Evolutionary conservation across 257 asterid species (phyloP), one percentile per base, ranked within the genome.

Genomic region (Solanum boliviense): DNA sequence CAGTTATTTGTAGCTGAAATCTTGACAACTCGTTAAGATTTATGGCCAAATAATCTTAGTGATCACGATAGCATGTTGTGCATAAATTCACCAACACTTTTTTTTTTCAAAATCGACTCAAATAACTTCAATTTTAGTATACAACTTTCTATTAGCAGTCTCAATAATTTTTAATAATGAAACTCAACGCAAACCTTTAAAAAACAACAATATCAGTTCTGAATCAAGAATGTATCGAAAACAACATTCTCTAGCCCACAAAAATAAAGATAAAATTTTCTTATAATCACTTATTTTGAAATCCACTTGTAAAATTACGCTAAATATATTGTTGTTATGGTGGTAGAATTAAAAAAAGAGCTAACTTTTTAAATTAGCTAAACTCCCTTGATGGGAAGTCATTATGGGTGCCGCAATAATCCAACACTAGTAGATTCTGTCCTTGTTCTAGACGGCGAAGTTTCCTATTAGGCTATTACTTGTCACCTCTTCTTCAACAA

Each of bases 401-500:
- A n/a, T 65, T 32, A 34, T 11, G 79, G 25, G 3, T 5, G 31
- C 18, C 23, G 23, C 36, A 79, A 25, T 13, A 78, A 78, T 78
- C 65, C 84, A 39, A 41, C 71, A 41, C 15, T 76, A 27, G 56
- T 82, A 82, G 70, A 82, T 82, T 82, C 86, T 86, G 79, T 86
- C 82, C 56, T 86, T 86, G 52, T 86, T 73, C 71, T 9, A 73
- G 84, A n/a, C 88, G 88, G 84, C 84, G 88, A 73, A 86, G 88
- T 41, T 86, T 73, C 85, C 73, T 48, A 56, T 56, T 56, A 56
- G 25, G 65, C 65, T 56, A 56, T 21, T 23, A 29, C 86, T 84
- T 88, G 27, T 67, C 72, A 38, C 21, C 68, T 68, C 83, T 76
- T 87, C 39, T 34, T 79, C 86, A 76, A 83, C 86, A 41, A 68